Evolutionary conservation across 2,329 filamentous ascomycete species (phyloP).

Genomic region (Fusarium fracticaudum): DNA sequence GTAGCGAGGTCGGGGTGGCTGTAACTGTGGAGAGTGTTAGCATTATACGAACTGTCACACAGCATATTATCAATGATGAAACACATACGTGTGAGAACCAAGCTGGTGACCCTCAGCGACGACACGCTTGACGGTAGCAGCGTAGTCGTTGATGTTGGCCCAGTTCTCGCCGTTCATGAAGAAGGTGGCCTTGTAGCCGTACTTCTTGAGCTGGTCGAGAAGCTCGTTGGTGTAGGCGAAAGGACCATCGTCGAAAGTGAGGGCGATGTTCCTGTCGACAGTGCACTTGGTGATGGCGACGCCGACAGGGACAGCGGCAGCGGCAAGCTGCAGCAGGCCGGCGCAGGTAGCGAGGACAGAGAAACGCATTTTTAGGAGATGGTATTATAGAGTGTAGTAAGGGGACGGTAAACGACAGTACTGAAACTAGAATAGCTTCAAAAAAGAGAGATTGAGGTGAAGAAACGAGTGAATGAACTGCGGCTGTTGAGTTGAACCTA

Average conservation of each 20-base stretch:
- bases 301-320: constrained; percentile 18
- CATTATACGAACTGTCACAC: neutral
- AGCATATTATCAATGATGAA: neutral
- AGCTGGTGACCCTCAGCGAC: constrained; percentile 62
- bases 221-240: constrained; percentile 25
- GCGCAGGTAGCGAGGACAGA: constrained; percentile 20
- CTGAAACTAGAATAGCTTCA: constrained; percentile 13
- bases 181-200: constrained; percentile 30
- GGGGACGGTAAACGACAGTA: constrained; percentile 9
- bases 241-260: constrained; percentile 25
- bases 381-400: neutral
- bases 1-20: constrained; percentile 50
- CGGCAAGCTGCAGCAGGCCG: constrained; percentile 18
- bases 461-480: constrained; percentile 15
- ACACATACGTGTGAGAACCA: constrained; percentile 50
- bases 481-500: constrained; percentile 11
- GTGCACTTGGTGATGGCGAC: constrained; percentile 18
- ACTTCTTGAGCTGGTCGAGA: constrained; percentile 24
- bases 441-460: constrained; percentile 9
- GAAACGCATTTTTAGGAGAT: constrained; percentile 7
- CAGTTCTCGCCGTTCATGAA: constrained; percentile 41
- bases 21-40: constrained; percentile 49
- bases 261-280: constrained; percentile 23
- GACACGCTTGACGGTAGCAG: constrained; percentile 49
- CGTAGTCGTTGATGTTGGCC: constrained; percentile 36